Percentiles rank a stretch among this genome's conserved stretches.
Evolutionary conservation across 2,329 filamentous ascomycete genomes (phyloP).

Genomic region (Alternaria consortialis): DNA sequence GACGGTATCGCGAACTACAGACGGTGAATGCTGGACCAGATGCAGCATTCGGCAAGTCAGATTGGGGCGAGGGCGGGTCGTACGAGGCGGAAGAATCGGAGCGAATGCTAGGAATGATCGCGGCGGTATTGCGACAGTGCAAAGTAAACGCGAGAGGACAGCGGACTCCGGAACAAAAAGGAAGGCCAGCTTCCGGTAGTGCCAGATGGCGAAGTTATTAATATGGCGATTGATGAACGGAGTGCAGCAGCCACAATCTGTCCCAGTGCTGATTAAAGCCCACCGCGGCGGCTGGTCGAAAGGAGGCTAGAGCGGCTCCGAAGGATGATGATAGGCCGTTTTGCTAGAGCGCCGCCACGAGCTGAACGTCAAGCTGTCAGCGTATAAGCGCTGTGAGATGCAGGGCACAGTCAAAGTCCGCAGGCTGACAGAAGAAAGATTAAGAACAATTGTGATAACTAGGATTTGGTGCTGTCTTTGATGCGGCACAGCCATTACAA

Average conservation of each 20-base stretch:
- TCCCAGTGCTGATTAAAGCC: conserved; percentile 27
- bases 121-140: conserved; percentile 24
- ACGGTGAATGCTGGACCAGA: background rate
- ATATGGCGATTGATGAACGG: conserved; percentile 25
- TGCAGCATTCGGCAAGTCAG: conserved; percentile 22
- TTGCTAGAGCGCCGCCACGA: conserved; percentile 18
- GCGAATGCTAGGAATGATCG: conserved; percentile 13
- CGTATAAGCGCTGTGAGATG: background rate
- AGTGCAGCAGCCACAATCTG: conserved; percentile 24
- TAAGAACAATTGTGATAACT: conserved; percentile 1
- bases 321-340: conserved; percentile 32
- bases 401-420: conserved; percentile 6
- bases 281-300: conserved; percentile 23
- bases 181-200: conserved; percentile 45
- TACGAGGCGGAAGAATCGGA: conserved; percentile 22
- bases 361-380: conserved; percentile 16
- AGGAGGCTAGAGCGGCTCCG: conserved; percentile 24
- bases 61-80: conserved; percentile 21
- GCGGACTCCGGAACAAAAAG: conserved; percentile 18
- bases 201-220: conserved; percentile 37
- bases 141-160: conserved; percentile 6
- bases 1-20: conserved; percentile 5
- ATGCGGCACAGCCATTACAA: background rate
- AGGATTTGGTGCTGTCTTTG: background rate
- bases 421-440: background rate